These are phyloP conservation scores for Antrodiella citrinella DNA, from an alignment of 768 basidiomycete genomes.

Conservation along the genomic window DNA sequence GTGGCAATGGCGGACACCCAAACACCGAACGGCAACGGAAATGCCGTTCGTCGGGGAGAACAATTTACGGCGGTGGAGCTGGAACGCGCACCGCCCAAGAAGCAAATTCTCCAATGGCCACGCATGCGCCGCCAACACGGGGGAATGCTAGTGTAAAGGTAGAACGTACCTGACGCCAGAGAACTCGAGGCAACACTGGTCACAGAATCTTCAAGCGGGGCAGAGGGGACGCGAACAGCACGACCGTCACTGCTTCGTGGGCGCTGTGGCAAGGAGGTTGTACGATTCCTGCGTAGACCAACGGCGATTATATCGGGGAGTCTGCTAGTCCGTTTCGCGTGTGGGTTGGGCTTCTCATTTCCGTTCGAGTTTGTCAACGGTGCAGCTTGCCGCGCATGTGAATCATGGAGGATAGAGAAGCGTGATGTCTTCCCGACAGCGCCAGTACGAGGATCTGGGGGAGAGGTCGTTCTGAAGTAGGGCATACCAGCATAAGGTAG, in stretches of 20 bases:
- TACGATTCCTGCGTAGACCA: slow-evolving; percentile 8
- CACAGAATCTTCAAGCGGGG: not conserved
- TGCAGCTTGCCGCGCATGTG: not conserved
- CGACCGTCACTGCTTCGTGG: slow-evolving; percentile 8
- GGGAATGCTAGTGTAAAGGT: not conserved
- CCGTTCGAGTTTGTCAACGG: not conserved
- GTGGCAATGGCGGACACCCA: not conserved
- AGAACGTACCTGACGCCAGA: slow-evolving; percentile 5
- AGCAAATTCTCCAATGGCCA: not conserved
- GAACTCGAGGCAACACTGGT: slow-evolving; percentile 5
- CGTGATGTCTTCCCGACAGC: slow-evolving; percentile 3
- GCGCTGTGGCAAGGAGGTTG: slow-evolving; percentile 10
- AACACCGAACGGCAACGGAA: too few species aligned
- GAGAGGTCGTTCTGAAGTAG: not conserved
- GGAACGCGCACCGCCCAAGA: not conserved
- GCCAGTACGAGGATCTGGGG: not conserved
- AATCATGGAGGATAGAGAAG: slow-evolving; percentile 3
- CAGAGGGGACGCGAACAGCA: not conserved
- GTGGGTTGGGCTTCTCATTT: not conserved
- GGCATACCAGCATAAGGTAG: not conserved
- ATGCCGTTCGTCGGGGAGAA: not conserved
- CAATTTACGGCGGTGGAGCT: not conserved
- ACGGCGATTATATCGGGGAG: slow-evolving; percentile 9
- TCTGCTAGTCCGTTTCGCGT: slow-evolving; percentile 8
- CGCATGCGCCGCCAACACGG: not conserved